A percentile compares a stretch with the other conserved stretches of the same genome.
Evolutionary conservation across 148 eudicot genomes (phyloP).

Genomic region (Chenopodium berlandieri): DNA sequence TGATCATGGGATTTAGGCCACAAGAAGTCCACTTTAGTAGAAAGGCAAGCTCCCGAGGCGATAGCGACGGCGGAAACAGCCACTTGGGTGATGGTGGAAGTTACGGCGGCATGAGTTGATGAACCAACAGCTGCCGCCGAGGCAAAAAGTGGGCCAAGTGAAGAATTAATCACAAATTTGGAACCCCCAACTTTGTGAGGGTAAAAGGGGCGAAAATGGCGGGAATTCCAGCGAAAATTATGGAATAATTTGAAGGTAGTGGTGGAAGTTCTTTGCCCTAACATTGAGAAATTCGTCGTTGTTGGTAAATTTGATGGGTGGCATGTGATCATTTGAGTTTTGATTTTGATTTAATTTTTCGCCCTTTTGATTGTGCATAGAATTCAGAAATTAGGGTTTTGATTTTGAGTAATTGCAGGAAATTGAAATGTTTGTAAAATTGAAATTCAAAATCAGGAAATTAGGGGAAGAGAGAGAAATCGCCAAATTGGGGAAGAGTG

Average conservation of each 20-base stretch:
- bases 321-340: constrained; percentile 23
- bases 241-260: not conserved
- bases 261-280: constrained; percentile 18
- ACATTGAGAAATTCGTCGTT: constrained; percentile 22
- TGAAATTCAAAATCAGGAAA: too few relatives aligned
- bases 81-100: constrained; percentile 82
- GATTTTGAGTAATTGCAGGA: too few relatives aligned
- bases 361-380: not conserved
- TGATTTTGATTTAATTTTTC: not conserved
- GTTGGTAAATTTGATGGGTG: constrained; percentile 10
- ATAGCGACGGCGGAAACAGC: constrained; percentile 96
- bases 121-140: constrained; percentile 48
- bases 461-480: too few relatives aligned
- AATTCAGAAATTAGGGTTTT: not conserved
- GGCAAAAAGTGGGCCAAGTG: constrained; percentile 57
- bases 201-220: constrained; percentile 13
- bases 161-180: constrained; percentile 37
- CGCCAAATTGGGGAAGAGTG: too few relatives aligned
- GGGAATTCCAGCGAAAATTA: not conserved
- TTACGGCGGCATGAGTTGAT: constrained; percentile 64
- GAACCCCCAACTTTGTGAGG: constrained; percentile 7
- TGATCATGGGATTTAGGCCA: constrained; percentile 79
- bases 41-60: constrained; percentile 92
- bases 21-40: constrained; percentile 79
- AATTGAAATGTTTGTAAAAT: too few relatives aligned